phyloP scores from a whole-genome alignment of 164 flowering plant species.

The grape (Vitis vinifera) region ASM3070453v1 NC_081807.1:2810001-2810500 shows the following conservation, averaged over 20 bases:
- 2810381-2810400: slow-evolving; percentile 64
- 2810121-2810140: slow-evolving; percentile 95
- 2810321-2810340: neutral
- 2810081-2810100: slow-evolving; percentile 96
- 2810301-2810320: neutral
- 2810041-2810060: slow-evolving; percentile 12
- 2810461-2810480: slow-evolving; percentile 34
- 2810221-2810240: slow-evolving; percentile 50
- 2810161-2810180: slow-evolving; percentile 91
- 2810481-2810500: slow-evolving; percentile 42
- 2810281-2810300: slow-evolving; percentile 62
- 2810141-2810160: slow-evolving; percentile 90
- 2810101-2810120: slow-evolving; percentile 98
- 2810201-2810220: slow-evolving; percentile 71
- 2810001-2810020: neutral
- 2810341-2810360: neutral
- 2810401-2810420: slow-evolving; percentile 36
- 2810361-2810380: slow-evolving; percentile 5
- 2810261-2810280: slow-evolving; percentile 53
- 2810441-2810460: slow-evolving; percentile 53
- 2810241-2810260: slow-evolving; percentile 45
- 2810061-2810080: slow-evolving; percentile 11
- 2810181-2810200: slow-evolving; percentile 88
- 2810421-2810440: slow-evolving; percentile 35
- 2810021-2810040: neutral